Base-by-base conservation (phyloP, 495 filamentous ascomycete genomes). In the Recurvomyces mirabilis region DNA sequence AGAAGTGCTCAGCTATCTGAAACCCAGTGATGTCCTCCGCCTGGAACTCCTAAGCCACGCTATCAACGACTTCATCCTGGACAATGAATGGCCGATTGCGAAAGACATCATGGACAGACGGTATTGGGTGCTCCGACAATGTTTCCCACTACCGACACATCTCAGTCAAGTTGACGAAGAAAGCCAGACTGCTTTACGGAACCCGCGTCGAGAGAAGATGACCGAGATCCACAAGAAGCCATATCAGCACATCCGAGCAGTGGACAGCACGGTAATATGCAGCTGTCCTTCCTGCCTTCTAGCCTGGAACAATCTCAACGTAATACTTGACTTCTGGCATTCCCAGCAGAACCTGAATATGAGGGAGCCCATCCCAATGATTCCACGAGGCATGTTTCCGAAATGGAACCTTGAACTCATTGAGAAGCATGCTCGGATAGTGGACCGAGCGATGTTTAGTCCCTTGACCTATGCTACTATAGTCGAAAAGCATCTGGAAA, bases 241-340 rank as follows among this genome's bases (percentile, higher is more conserved):
- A 5, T 73, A 69, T 41, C 66, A 69, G 43, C 69, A 75, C 51
- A 58, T 78, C 7, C 59, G 57, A 21, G 17, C 54, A 0, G 62
- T 67, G 9, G 60, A 73, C 44, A 47, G 52, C 0, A 26, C 46
- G 2, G 49, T 67, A 7, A 44, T 69, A 2, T 76, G 73, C 54
- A 71, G 68, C 13, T 76, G 73, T 51, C 39, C 72, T 15, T 68
- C 67, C 3, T 78, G 74, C 46, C 47, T 68, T 19, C 38, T 70
- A 14, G 61, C 66, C 14, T 78, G 73, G 74, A 70, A 69, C 41
- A 62, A 66, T 0, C 65, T 76, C 3, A 65, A 63, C 37, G 26
- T 75, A 10, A 59, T 63, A 12, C 62, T 76, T 24, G 72, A 78
- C 43, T 69, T 78, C 37, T 67, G 67, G 6, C 60, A 69, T 49